A percentile compares a stretch with the other conserved stretches of the same genome.
Evolutionary conservation across 805 yeast genomes (phyloP).

Genomic region (Yamadazyma endophytica): DNA sequence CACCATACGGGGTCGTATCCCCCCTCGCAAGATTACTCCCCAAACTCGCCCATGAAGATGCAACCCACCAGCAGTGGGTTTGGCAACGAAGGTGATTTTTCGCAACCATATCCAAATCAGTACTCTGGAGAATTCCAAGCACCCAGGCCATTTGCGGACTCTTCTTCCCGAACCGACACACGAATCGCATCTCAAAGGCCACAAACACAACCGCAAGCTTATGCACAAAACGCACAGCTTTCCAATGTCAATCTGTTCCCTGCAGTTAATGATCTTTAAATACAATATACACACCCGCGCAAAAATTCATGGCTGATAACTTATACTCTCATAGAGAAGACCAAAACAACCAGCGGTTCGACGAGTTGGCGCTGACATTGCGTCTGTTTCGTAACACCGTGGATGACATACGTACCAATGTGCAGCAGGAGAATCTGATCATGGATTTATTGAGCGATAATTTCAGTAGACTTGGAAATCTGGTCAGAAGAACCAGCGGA

Average conservation of each 20-base stretch:
- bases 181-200: conserved; percentile 1
- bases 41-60: conserved; percentile 3
- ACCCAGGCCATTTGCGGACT: neutral
- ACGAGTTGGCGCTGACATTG: conserved; percentile 38
- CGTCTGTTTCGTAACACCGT: conserved; percentile 41
- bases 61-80: conserved; percentile 38
- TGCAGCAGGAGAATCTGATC: conserved; percentile 37
- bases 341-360: conserved; percentile 40
- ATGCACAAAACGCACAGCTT: conserved; percentile 11
- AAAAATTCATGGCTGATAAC: conserved; percentile 18
- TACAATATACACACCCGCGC: neutral
- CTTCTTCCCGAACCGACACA: conserved; percentile 1
- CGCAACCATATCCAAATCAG: conserved; percentile 1
- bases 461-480: conserved; percentile 32
- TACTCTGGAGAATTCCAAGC: neutral
- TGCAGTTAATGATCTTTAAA: conserved; percentile 19
- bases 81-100: conserved; percentile 24
- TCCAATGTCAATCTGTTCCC: conserved; percentile 28
- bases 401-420: conserved; percentile 37
- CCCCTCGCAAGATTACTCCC: no score
- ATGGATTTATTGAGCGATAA: conserved; percentile 36
- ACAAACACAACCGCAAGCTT: conserved; percentile 3
- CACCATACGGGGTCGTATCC: no score
- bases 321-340: conserved; percentile 39
- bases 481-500: conserved; percentile 37